A percentile compares a stretch with the other conserved stretches of the same genome.
Evolutionary conservation across 495 filamentous ascomycete genomes (phyloP).

Genomic region (Parachaetomium inaequale): DNA sequence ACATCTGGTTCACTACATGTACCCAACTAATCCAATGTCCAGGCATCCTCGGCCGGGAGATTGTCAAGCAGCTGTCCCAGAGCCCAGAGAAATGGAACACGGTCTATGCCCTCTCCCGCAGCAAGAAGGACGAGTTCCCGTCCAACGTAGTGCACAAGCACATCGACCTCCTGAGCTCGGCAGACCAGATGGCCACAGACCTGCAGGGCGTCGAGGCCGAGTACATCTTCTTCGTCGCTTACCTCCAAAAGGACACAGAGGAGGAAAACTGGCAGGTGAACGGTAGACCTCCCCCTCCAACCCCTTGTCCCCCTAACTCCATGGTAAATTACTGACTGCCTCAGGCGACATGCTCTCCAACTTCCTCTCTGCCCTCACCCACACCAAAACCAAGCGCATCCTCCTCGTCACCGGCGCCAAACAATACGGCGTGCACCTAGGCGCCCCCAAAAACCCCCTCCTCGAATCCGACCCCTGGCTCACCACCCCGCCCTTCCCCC

Average conservation of each 20-base stretch:
- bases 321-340: neutral
- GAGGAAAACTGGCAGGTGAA: constrained; percentile 44
- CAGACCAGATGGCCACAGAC: constrained; percentile 42
- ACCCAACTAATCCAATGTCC: neutral
- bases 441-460: constrained; percentile 50
- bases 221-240: constrained; percentile 51
- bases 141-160: constrained; percentile 44
- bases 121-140: constrained; percentile 38
- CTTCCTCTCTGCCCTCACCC: constrained; percentile 48
- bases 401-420: constrained; percentile 53
- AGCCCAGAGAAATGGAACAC: constrained; percentile 40
- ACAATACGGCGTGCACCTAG: constrained; percentile 56
- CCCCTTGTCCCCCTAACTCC: neutral
- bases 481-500: constrained; percentile 30
- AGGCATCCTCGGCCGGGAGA: constrained; percentile 49
- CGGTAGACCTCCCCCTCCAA: constrained; percentile 16
- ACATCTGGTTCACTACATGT: neutral
- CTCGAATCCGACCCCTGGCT: constrained; percentile 42
- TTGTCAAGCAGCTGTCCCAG: constrained; percentile 41
- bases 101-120: constrained; percentile 45
- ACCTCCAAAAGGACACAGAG: constrained; percentile 44
- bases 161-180: constrained; percentile 43
- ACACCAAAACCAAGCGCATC: constrained; percentile 45
- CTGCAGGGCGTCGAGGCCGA: constrained; percentile 42
- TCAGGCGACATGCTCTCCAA: constrained; percentile 43